Base-by-base conservation (phyloP, 495 filamentous ascomycete genomes). In the Darksidea phi region DNA sequence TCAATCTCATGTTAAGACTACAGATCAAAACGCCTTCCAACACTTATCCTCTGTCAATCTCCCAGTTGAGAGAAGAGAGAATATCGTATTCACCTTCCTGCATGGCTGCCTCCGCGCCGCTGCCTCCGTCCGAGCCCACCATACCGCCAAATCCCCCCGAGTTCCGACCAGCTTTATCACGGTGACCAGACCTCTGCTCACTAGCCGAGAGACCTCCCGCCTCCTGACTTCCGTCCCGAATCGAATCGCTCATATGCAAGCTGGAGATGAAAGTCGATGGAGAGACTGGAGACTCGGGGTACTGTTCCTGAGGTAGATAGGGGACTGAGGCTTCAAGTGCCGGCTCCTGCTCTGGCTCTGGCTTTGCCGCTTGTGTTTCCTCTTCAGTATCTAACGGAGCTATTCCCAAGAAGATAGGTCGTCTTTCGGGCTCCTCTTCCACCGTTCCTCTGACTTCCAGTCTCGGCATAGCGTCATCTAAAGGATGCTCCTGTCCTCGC, bases 261-360 rank as follows among this genome's bases (percentile, higher is more conserved):
- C 55, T 59, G 5, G 55, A 59, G 10, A 59, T 41, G 6, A 54
- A 28, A 17, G 26, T 41, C 18, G 51, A 38, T 20, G 4, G 51
- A 2, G 26, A 17, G 17, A n/a, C 20, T 43, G n/a, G 10, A 12
- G 3, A 25, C 13, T 8, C 24, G 6, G 24, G 12, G 13, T 42
- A 6, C 10, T 3, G 10, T 10, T 10, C 28, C 10, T 32, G 28
- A 10, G 4, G 28, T 10, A 10, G 28, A 32, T 10, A 32, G 4
- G 28, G 28, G 28, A 32, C 28, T 10, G 28, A 32, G 28, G 10
- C 4, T 32, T 10, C 28, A 10, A 32, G 28, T 32, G 3, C 28
- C 28, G 28, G 28, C 28, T 32, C 10, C 2, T 12, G 37, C 24
- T 56, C 53, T 24, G 2, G 17, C 21, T 43, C 41, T 43, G 5